These are phyloP conservation scores for Salix dunnii DNA, from an alignment of 345 rosid species.

Conservation along the genomic window DNA sequence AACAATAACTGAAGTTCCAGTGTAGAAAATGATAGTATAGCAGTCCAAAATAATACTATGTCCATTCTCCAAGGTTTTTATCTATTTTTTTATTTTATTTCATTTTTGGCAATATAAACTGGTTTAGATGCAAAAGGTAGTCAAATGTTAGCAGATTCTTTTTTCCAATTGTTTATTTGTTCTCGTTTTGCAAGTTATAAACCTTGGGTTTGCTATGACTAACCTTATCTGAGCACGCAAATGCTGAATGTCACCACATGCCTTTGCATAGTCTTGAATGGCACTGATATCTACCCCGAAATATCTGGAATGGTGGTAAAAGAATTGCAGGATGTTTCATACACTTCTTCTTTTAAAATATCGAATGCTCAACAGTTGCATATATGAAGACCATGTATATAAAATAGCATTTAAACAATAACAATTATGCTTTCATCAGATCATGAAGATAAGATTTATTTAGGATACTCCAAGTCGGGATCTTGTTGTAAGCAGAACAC, in stretches of 20 bases:
- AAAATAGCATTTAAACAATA: neutral
- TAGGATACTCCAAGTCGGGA: conserved; percentile 93
- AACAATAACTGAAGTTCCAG: neutral
- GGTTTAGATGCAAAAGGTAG: neutral
- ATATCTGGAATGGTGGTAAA: conserved; percentile 60
- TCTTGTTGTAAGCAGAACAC: conserved; percentile 92
- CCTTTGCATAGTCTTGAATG: conserved; percentile 64
- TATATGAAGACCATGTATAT: neutral
- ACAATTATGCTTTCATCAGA: neutral
- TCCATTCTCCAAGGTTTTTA: neutral
- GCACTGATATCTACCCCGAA: conserved; percentile 85
- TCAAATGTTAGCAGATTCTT: neutral
- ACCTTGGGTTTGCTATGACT: conserved; percentile 7
- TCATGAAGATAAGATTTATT: neutral
- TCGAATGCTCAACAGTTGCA: neutral
- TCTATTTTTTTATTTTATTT: no score
- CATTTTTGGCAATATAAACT: neutral
- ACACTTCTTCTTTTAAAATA: neutral
- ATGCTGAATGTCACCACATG: conserved; percentile 58
- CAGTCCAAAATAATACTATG: neutral
- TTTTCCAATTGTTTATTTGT: neutral
- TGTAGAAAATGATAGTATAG: neutral
- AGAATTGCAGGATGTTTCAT: conserved; percentile 17
- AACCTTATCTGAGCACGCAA: conserved; percentile 87
- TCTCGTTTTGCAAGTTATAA: neutral